Conservation (phyloP, 2,329 filamentous ascomycete genomes). For the Clarireedia homoeocarpa region DNA sequence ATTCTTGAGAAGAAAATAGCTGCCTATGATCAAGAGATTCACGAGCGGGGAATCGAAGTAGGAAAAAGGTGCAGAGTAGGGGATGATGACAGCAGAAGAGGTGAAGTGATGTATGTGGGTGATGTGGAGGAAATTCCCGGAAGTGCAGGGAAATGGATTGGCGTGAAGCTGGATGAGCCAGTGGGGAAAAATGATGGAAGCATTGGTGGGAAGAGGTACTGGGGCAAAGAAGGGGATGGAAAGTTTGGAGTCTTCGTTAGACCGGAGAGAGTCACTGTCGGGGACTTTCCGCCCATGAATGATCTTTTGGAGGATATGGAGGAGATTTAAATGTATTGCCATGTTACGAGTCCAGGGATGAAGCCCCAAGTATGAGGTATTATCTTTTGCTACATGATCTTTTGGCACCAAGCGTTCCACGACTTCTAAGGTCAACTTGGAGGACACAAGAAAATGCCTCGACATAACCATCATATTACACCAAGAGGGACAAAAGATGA, state of each 20-base stretch:
- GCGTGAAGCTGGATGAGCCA: conserved; percentile 68
- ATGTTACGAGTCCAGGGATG: no score
- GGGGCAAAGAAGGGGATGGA: conserved; percentile 38
- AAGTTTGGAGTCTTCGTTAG: conserved; percentile 75
- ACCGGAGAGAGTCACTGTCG: conserved; percentile 69
- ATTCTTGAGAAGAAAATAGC: conserved; percentile 65
- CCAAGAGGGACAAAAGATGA: no score
- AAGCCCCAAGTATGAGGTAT: no score
- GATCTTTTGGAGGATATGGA: conserved; percentile 58
- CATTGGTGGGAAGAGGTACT: conserved; percentile 61
- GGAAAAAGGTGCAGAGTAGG: conserved; percentile 59
- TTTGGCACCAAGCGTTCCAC: no score
- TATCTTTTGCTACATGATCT: no score
- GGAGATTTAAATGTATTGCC: neutral
- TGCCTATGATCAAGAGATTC: conserved; percentile 62
- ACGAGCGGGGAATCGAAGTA: conserved; percentile 56
- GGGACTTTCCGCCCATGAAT: conserved; percentile 63
- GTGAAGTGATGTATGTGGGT: conserved; percentile 62
- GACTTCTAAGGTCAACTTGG: no score
- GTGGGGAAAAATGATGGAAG: conserved; percentile 78
- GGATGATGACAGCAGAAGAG: conserved; percentile 60
- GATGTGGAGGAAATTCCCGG: conserved; percentile 66
- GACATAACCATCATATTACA: no score
- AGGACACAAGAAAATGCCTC: no score
- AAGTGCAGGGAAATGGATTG: conserved; percentile 60